Evolutionary conservation across 2,329 filamentous ascomycete genomes (phyloP), one percentile per base, ranked within the genome.

Genomic region (Blumeriella jaapii): DNA sequence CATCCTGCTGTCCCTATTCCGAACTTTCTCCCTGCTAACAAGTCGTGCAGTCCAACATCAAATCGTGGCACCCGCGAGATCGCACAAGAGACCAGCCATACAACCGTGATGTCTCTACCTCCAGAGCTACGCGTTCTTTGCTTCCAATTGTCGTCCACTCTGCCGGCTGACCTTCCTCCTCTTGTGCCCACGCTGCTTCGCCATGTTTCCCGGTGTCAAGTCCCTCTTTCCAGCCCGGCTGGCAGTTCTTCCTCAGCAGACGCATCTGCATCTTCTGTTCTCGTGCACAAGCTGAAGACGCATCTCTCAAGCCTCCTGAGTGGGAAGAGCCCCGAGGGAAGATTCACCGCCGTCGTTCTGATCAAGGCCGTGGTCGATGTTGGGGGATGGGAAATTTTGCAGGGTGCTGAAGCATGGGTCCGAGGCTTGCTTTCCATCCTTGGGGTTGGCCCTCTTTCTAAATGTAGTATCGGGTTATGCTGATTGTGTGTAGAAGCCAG

Each of bases 281-380:
- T 85, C 13, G 69, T 91, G 1, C 83, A 93, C 59, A 89, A 82
- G 55, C 67, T 93, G 51, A 84, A 82, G 55, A 84, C 82, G 4
- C 76, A 83, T 34, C 65, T 94, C 40, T 78, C 75, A 1, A 77
- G 81, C 9, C 65, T 95, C 10, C 63, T 95, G 20, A 82, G 83
- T 54, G 85, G 89, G 37, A 78, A 78, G 39, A 83, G 64, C 30
- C 56, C 73, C 2, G 74, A 86, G 49, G 83, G 79, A 27, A 74
- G 84, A 50, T 93, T 89, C 62, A 71, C 78, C 12, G 86, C 79
- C 5, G 73, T 82, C 27, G 76, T 82, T 11, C 61, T 95, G 31
- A 71, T 86, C 57, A 95, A 95, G 61, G 73, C 82, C 3, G 65
- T 78, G 4, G 65, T 94, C 27, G 87, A 95, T 50, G 74, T 81